phyloP scores from a whole-genome alignment of 805 yeast species.

The Candida insectalens region DNA sequence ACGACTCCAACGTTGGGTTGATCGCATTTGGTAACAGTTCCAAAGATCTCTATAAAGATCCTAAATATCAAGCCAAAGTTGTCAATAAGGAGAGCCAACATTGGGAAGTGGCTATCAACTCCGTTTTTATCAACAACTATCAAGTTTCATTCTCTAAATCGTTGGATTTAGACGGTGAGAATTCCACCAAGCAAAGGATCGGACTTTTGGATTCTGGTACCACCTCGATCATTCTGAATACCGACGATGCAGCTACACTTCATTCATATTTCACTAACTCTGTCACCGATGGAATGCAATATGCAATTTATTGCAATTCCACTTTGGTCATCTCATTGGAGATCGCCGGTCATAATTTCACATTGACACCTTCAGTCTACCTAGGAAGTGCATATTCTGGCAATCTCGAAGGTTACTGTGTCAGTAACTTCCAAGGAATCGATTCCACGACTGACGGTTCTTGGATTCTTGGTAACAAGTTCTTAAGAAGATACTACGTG shows the following conservation, averaged over 20 bases:
- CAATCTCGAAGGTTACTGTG: conserved; percentile 41
- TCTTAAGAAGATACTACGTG: conserved; percentile 44
- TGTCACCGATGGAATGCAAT: conserved; percentile 52
- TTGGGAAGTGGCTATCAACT: conserved; percentile 42
- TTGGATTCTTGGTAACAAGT: conserved; percentile 62
- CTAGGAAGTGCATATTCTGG: conserved; percentile 37
- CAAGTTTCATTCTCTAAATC: conserved; percentile 25
- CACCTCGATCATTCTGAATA: conserved; percentile 47
- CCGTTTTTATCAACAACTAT: conserved; percentile 26
- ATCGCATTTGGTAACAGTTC: conserved; percentile 33
- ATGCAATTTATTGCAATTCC: conserved; percentile 48
- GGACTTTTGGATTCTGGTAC: conserved; percentile 62
- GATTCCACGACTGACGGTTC: conserved; percentile 26
- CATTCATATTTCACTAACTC: conserved; percentile 43
- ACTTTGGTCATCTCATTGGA: conserved; percentile 30
- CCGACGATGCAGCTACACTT: conserved; percentile 40
- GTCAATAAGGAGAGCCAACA: conserved; percentile 25
- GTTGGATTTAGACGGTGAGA: conserved; percentile 8
- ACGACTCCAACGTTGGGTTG: conserved; percentile 28
- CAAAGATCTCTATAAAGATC: conserved; percentile 29
- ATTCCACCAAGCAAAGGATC: conserved; percentile 20
- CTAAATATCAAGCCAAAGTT: conserved; percentile 30
- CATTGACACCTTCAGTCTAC: conserved; percentile 33
- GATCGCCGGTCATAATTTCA: conserved; percentile 36
- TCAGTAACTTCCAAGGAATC: conserved; percentile 56